Percentiles rank a stretch among this genome's conserved stretches.
Conservation (phyloP, 2,329 filamentous ascomycete genomes). For the Cadophora luteo-olivacea region DNA sequence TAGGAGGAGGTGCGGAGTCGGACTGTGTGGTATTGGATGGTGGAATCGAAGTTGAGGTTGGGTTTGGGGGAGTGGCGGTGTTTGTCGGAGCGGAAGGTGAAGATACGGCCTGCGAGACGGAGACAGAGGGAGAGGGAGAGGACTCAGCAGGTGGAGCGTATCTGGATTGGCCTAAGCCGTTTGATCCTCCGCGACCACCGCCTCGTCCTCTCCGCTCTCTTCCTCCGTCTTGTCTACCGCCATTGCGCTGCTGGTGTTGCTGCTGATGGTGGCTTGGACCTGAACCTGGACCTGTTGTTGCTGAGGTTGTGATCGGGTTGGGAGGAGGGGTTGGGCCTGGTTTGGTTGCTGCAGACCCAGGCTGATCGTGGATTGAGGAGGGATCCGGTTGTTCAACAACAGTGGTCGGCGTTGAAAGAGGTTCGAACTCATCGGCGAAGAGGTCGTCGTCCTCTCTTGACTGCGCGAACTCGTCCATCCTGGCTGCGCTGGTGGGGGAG, state of each 20-base stretch:
- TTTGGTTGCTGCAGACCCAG: constrained; percentile 5
- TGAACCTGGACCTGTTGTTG: constrained; percentile 13
- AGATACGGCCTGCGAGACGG: constrained; percentile 8
- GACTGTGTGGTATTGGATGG: constrained; percentile 6
- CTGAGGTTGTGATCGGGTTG: not conserved
- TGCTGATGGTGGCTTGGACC: constrained; percentile 10
- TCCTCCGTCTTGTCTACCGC: constrained; percentile 25
- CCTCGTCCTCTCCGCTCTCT: constrained; percentile 30
- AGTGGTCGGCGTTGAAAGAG: constrained; percentile 32
- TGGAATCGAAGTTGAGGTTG: not conserved
- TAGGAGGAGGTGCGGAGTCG: constrained; percentile 2
- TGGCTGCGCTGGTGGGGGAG: not conserved
- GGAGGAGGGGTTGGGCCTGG: not conserved
- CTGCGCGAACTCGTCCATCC: constrained; percentile 46
- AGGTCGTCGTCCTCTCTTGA: constrained; percentile 44
- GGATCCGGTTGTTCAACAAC: constrained; percentile 30
- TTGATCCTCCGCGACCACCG: constrained; percentile 29
- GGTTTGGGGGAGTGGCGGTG: not conserved
- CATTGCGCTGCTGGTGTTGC: constrained; percentile 24
- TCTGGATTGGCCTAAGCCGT: constrained; percentile 35
- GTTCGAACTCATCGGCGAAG: constrained; percentile 46
- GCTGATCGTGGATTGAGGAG: not conserved
- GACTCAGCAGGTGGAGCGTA: constrained; percentile 32
- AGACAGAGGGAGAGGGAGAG: constrained; percentile 5
- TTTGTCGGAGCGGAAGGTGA: constrained; percentile 16